Evolutionary conservation across 139 green algal species (phyloP).

Genomic region (Edaphochlamys debaryana): DNA sequence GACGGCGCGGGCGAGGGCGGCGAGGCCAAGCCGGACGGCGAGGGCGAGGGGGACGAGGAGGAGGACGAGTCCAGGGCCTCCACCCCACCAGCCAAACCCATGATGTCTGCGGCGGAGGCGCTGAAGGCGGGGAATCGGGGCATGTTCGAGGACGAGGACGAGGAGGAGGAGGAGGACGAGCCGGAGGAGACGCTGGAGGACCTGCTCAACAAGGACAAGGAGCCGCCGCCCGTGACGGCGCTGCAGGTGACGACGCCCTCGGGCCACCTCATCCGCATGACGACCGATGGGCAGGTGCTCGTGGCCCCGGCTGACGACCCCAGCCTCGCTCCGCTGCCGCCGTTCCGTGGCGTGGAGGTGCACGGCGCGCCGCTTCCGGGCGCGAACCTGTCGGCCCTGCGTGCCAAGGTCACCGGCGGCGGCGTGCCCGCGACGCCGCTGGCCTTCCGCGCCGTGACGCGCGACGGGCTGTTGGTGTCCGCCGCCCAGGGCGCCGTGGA

Average conservation of each 20-base stretch:
- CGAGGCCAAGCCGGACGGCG: background rate
- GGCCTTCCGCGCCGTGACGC: conserved; percentile 56
- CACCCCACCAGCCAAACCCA: background rate
- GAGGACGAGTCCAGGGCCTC: background rate
- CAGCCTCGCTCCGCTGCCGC: background rate
- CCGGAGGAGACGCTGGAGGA: background rate
- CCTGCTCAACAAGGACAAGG: background rate
- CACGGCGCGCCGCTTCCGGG: conserved; percentile 52
- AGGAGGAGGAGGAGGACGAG: conserved; percentile 8
- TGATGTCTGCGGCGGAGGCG: conserved; percentile 8
- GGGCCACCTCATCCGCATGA: conserved; percentile 46
- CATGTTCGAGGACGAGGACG: conserved; percentile 17
- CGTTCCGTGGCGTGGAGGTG: conserved; percentile 49
- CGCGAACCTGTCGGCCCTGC: conserved; percentile 39
- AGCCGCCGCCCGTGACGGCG: conserved; percentile 30
- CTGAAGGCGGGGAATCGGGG: conserved; percentile 12
- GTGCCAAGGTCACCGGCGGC: background rate
- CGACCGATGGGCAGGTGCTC: conserved; percentile 53
- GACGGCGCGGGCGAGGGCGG: background rate
- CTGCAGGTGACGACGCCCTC: conserved; percentile 37
- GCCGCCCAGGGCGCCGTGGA: conserved; percentile 19
- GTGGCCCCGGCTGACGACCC: conserved; percentile 11
- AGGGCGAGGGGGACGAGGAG: background rate
- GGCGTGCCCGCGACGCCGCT: background rate
- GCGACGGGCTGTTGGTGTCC: conserved; percentile 47